Conservation (phyloP, 2,329 filamentous ascomycete genomes). For the Talaromyces sp. region DNA sequence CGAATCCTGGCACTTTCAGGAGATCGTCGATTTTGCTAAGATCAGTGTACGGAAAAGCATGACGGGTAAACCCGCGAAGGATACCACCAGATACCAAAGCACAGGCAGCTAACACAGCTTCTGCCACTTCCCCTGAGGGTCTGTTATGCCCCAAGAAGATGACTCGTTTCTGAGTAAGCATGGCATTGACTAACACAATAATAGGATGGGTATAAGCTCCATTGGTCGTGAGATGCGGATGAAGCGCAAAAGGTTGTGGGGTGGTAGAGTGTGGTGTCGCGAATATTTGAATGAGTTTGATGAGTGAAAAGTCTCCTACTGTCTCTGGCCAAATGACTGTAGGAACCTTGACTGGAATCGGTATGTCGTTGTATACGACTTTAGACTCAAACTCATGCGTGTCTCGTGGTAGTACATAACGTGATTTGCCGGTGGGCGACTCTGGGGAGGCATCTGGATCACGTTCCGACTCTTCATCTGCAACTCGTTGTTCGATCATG, state of each 20-base stretch:
- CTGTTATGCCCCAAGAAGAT: constrained; percentile 95
- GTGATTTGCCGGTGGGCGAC: constrained; percentile 56
- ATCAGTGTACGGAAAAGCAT: constrained; percentile 97
- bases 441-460: constrained; percentile 32
- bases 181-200: constrained; percentile 88
- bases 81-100: constrained; percentile 88
- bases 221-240: constrained; percentile 90
- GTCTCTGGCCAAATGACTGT: constrained; percentile 92
- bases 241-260: constrained; percentile 78
- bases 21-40: constrained; percentile 96
- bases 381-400: constrained; percentile 97
- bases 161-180: constrained; percentile 92
- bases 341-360: constrained; percentile 93
- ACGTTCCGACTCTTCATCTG: constrained; percentile 52
- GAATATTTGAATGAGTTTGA: constrained; percentile 96
- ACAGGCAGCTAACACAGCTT: constrained; percentile 96
- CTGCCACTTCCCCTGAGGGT: constrained; percentile 91
- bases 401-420: constrained; percentile 79
- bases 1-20: constrained; percentile 92
- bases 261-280: constrained; percentile 76
- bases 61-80: constrained; percentile 88
- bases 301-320: constrained; percentile 93
- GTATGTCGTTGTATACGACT: constrained; percentile 93
- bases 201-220: constrained; percentile 89
- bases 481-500: constrained; percentile 81